Percentiles rank a stretch among this genome's conserved stretches.
Evolutionary conservation across 2,329 filamentous ascomycete genomes (phyloP).

Genomic region (Lasiodiplodia sp.): DNA sequence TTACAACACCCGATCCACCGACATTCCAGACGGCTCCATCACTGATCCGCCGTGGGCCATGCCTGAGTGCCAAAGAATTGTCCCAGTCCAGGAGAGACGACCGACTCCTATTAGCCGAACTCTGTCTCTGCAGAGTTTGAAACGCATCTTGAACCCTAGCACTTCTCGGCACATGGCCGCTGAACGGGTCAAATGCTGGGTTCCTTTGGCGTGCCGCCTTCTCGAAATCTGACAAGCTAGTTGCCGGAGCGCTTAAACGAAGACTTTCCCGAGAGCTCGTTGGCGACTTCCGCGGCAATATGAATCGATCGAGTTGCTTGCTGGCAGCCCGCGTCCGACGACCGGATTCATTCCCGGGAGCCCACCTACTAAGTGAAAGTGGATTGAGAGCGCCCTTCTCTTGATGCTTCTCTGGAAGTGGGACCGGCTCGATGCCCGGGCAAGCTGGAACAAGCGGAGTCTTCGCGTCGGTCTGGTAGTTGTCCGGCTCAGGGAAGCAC

Average conservation of each 20-base stretch:
- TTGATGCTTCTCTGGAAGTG: slow-evolving; percentile 33
- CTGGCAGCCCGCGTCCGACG: slow-evolving; percentile 35
- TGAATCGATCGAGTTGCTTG: slow-evolving; percentile 65
- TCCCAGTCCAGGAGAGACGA: not conserved
- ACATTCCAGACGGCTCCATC: slow-evolving; percentile 78
- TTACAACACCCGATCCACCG: slow-evolving; percentile 70
- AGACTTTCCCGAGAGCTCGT: slow-evolving; percentile 57
- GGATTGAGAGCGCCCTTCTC: slow-evolving; percentile 23
- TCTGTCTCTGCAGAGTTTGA: slow-evolving; percentile 36
- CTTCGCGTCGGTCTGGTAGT: not conserved
- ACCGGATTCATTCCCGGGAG: slow-evolving; percentile 37
- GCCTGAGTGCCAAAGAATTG: slow-evolving; percentile 12
- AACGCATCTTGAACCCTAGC: slow-evolving; percentile 44
- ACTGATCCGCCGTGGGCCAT: slow-evolving; percentile 60
- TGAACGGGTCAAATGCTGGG: slow-evolving; percentile 61
- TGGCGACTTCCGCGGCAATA: slow-evolving; percentile 56
- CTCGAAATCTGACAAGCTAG: slow-evolving; percentile 56
- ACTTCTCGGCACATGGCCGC: slow-evolving; percentile 48
- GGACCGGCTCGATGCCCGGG: slow-evolving; percentile 30
- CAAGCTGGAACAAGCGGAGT: slow-evolving; percentile 11
- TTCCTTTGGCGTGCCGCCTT: slow-evolving; percentile 54
- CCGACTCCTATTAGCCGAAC: not conserved
- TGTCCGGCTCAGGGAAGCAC: not conserved
- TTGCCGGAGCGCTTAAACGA: slow-evolving; percentile 58
- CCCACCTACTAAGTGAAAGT: slow-evolving; percentile 40